These are phyloP conservation scores for Cryptococcus jaspeensis DNA, from an alignment of 1,284 basidiomycete genomes.

Conservation along the genomic window DNA sequence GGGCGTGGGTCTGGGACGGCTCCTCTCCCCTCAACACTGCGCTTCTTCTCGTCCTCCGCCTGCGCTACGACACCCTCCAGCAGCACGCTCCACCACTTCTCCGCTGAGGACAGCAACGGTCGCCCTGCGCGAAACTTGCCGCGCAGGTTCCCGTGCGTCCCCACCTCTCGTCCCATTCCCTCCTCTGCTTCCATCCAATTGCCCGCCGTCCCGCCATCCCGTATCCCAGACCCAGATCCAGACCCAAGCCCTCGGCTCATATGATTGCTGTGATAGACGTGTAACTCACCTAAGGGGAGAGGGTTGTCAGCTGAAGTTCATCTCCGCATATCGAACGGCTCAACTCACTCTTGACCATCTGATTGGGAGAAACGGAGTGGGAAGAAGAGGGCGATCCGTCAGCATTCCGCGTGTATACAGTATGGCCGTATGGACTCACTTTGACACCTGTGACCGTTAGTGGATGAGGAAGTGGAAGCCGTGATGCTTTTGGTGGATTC, in stretches of 20 bases:
- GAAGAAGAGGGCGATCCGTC: slow-evolving; percentile 10
- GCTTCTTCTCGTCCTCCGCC: not conserved
- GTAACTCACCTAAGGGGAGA: slow-evolving; percentile 22
- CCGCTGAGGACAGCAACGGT: no score
- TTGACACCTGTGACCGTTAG: not conserved
- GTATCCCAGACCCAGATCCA: not conserved
- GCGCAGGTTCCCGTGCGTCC: no score
- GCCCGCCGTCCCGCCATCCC: not conserved
- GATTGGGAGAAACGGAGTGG: slow-evolving; percentile 7
- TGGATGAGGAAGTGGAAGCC: not conserved
- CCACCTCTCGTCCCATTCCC: not conserved
- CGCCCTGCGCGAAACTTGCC: no score
- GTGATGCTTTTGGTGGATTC: no score
- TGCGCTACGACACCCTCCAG: not conserved
- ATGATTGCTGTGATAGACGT: not conserved
- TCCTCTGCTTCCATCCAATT: not conserved
- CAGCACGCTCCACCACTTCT: not conserved
- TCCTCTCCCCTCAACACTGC: not conserved
- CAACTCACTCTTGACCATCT: slow-evolving; percentile 51
- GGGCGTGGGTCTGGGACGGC: not conserved
- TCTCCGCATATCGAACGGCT: not conserved
- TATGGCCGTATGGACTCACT: not conserved
- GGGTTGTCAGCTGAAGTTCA: slow-evolving; percentile 12
- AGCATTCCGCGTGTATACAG: slow-evolving; percentile 3
- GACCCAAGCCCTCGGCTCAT: no score